A percentile compares a stretch with the other conserved stretches of the same genome.
phyloP scores from a whole-genome alignment of 164 flowering plant genomes.

The Chimonanthus praecox region DNA sequence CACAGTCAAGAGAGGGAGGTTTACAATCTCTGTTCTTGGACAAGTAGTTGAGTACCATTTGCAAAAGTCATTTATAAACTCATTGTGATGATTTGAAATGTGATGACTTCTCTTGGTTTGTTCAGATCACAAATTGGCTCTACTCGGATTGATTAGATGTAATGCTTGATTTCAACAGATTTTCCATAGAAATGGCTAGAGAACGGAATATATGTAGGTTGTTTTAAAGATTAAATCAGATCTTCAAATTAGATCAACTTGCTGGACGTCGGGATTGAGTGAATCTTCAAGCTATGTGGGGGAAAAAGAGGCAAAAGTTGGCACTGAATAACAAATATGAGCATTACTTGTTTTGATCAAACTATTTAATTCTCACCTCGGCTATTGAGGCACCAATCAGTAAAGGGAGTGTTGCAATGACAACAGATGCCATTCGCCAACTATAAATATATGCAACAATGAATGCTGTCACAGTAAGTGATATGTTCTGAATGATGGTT shows the following conservation, averaged over 20 bases:
- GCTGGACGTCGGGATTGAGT: neutral
- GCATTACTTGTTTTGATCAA: neutral
- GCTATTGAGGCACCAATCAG: slow-evolving; percentile 59
- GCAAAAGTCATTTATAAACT: neutral
- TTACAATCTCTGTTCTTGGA: neutral
- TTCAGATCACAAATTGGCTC: neutral
- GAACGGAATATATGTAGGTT: neutral
- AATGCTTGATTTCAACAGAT: too few species aligned
- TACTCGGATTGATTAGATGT: neutral
- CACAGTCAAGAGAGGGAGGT: neutral
- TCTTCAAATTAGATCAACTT: neutral
- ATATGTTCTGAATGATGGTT: slow-evolving; percentile 59
- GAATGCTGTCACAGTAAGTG: slow-evolving; percentile 62
- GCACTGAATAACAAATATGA: neutral
- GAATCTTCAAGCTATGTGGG: neutral
- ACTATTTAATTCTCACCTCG: slow-evolving; percentile 35
- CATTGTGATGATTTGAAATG: neutral
- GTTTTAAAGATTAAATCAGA: neutral
- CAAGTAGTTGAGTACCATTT: neutral
- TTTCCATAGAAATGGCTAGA: too few species aligned
- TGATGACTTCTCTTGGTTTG: neutral
- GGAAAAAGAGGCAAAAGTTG: neutral
- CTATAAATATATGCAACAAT: slow-evolving; percentile 48
- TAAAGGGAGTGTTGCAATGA: slow-evolving; percentile 60
- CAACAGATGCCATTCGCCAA: slow-evolving; percentile 69